Percentiles rank a stretch among this genome's conserved stretches.
phyloP scores from a whole-genome alignment of 495 filamentous ascomycete genomes.

The Cudoniella acicularis region DNA sequence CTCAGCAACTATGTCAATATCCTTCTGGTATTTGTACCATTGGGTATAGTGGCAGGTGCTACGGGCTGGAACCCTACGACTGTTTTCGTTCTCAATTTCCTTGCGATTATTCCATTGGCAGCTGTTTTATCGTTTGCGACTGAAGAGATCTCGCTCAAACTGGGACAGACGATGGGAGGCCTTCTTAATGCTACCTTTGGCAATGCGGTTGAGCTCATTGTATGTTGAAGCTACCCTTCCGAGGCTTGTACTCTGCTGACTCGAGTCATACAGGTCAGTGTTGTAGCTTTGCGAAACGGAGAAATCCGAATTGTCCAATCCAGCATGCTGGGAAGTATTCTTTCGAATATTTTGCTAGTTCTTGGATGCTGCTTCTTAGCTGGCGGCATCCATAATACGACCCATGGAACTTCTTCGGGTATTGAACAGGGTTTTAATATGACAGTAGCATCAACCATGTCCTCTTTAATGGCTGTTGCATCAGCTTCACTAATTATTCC shows the following conservation, averaged over 20 bases:
- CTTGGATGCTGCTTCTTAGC: conserved; percentile 95
- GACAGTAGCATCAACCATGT: conserved; percentile 92
- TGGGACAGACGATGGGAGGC: conserved; percentile 89
- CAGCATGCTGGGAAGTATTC: conserved; percentile 94
- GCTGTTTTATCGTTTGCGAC: conserved; percentile 93
- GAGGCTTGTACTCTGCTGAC: conserved; percentile 11
- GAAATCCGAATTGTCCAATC: conserved; percentile 95
- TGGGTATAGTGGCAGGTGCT: conserved; percentile 77
- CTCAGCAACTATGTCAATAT: conserved; percentile 77
- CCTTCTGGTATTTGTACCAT: conserved; percentile 82
- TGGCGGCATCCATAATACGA: conserved; percentile 65
- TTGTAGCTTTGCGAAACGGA: conserved; percentile 77
- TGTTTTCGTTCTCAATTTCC: conserved; percentile 87
- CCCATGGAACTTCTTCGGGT: conserved; percentile 36
- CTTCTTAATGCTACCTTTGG: conserved; percentile 95
- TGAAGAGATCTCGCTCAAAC: conserved; percentile 77
- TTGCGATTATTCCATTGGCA: conserved; percentile 92
- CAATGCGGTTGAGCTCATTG: conserved; percentile 98
- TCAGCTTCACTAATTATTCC: conserved; percentile 92
- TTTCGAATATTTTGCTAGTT: conserved; percentile 93
- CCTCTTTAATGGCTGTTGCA: conserved; percentile 90
- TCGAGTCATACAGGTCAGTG: conserved; percentile 66
- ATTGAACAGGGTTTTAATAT: conserved; percentile 74
- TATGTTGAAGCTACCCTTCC: conserved; percentile 64
- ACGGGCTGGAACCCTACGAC: conserved; percentile 69